These are phyloP conservation scores for Plantago major DNA, from an alignment of 257 asterid species.

Conservation along the genomic window DNA sequence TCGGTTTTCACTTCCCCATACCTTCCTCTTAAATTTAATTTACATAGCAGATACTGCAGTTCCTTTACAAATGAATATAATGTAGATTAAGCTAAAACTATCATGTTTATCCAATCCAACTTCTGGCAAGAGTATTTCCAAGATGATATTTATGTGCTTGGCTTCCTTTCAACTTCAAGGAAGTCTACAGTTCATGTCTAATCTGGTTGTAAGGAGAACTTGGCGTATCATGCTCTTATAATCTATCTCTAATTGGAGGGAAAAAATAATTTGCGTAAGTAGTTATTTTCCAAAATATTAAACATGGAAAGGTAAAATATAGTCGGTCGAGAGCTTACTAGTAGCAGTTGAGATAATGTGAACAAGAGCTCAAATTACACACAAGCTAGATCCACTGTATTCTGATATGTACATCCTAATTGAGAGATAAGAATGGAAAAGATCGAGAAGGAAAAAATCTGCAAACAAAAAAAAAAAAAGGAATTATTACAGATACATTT, in stretches of 20 bases:
- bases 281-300: background rate
- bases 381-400: background rate
- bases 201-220: no score
- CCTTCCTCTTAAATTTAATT: background rate
- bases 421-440: background rate
- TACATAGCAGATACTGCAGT: background rate
- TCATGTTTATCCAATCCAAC: background rate
- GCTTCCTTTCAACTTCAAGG: no score
- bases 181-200: no score
- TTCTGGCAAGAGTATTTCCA: background rate
- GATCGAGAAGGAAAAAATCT: background rate
- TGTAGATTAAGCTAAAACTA: slow-evolving; percentile 1
- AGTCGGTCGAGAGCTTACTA: background rate
- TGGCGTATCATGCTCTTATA: no score
- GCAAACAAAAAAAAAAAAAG: background rate
- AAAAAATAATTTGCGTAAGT: background rate
- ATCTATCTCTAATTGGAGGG: background rate
- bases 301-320: no score
- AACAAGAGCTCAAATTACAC: background rate
- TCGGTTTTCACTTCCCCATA: background rate
- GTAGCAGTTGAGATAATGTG: background rate
- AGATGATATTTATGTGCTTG: background rate
- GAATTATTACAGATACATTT: background rate
- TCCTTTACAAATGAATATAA: background rate
- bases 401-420: background rate